Evolutionary conservation across 352 stramenopile genomes (phyloP).

Genomic region (Aphanomyces astaci): DNA sequence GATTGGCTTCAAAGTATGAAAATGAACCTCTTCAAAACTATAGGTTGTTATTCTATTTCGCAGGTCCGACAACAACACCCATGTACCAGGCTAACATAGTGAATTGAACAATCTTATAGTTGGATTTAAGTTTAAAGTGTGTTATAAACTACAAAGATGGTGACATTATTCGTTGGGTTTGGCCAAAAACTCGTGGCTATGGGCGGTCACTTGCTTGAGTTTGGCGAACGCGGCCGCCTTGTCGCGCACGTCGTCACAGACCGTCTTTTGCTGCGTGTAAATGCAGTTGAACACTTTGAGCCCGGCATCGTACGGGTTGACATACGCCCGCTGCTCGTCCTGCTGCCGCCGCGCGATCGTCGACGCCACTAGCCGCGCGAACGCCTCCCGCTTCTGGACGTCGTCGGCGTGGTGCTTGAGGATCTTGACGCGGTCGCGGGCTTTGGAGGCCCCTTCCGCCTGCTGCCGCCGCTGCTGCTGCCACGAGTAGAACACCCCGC

Average conservation of each 20-base stretch:
- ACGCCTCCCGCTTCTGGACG: slow-evolving; percentile 4
- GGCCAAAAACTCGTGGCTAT: not conserved
- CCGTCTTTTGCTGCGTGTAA: slow-evolving; percentile 17
- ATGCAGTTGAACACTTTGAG: slow-evolving; percentile 22
- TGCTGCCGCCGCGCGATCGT: slow-evolving; percentile 1
- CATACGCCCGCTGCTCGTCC: slow-evolving; percentile 19
- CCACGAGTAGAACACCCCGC: not conserved
- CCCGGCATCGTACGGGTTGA: slow-evolving; percentile 21
- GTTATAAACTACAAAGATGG: too few species aligned
- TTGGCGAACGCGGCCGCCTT: slow-evolving; percentile 13
- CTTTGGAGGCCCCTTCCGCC: not conserved
- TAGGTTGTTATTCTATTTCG: too few species aligned
- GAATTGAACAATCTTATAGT: too few species aligned
- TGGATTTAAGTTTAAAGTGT: too few species aligned
- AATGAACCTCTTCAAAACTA: too few species aligned
- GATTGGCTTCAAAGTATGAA: too few species aligned
- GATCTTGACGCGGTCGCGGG: not conserved
- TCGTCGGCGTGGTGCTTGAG: not conserved
- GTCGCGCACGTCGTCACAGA: not conserved
- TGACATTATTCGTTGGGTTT: too few species aligned
- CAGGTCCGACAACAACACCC: too few species aligned
- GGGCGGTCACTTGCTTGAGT: not conserved
- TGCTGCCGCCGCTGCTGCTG: not conserved
- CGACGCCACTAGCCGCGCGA: not conserved
- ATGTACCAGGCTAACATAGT: too few species aligned